phyloP scores from a whole-genome alignment of 1,284 basidiomycete genomes.

The Agaricales sp. region DNA sequence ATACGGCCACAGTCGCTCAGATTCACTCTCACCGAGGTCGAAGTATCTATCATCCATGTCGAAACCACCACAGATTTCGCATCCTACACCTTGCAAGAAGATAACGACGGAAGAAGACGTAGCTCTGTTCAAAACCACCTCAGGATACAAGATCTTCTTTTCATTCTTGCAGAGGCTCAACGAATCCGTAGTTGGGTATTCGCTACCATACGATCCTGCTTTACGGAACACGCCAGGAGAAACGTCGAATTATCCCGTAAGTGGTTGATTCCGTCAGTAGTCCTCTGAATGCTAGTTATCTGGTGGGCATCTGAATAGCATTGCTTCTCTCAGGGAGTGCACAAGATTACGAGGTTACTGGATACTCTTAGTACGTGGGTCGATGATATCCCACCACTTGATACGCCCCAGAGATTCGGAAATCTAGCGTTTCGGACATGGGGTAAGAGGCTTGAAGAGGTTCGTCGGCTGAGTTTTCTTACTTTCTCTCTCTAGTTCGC shows the following conservation, averaged over 20 bases:
- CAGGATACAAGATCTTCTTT: neutral
- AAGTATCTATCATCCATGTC: too few relatives aligned
- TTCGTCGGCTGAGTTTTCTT: constrained; percentile 16
- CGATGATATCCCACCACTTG: constrained; percentile 68
- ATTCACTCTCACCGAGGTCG: too few relatives aligned
- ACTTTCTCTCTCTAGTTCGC: neutral
- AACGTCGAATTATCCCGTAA: neutral
- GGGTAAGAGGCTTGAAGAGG: constrained; percentile 74
- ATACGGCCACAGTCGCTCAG: too few relatives aligned
- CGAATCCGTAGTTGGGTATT: neutral
- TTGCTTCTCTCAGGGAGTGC: neutral
- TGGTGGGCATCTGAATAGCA: neutral
- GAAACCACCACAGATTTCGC: too few relatives aligned
- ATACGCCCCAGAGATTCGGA: constrained; percentile 87
- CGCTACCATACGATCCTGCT: neutral
- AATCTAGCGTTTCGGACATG: constrained; percentile 90
- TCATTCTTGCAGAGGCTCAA: neutral
- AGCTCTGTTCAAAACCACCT: neutral
- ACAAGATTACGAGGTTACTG: constrained; percentile 44
- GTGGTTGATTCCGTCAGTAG: neutral
- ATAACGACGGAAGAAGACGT: constrained; percentile 1
- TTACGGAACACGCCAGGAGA: neutral
- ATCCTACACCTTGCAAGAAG: constrained; percentile 2
- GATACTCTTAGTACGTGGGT: constrained; percentile 73
- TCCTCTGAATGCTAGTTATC: neutral